A percentile compares a stretch with the other conserved stretches of the same genome.
Conservation (phyloP, 73 alveolate species). For the Paramecium pentaurelia region DNA sequence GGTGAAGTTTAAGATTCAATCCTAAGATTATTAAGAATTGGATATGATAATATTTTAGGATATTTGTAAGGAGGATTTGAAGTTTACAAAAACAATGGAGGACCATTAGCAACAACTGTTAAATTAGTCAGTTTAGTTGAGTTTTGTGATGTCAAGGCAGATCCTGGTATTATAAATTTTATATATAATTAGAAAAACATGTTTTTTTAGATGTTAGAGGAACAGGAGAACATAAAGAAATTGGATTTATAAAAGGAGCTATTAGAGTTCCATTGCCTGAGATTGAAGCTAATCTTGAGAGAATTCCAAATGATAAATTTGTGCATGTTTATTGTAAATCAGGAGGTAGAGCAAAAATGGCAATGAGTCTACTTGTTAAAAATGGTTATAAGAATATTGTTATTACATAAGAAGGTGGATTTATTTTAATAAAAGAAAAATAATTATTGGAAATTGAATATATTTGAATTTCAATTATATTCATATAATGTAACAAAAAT, state of each 20-base stretch:
- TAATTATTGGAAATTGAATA: background rate
- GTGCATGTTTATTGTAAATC: slow-evolving; percentile 52
- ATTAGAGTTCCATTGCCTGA: slow-evolving; percentile 47
- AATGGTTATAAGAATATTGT: slow-evolving; percentile 6
- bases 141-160: background rate
- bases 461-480: background rate
- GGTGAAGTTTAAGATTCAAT: slow-evolving; percentile 58
- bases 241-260: slow-evolving; percentile 46
- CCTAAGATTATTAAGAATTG: slow-evolving; percentile 62
- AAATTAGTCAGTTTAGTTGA: background rate
- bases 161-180: background rate
- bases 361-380: background rate
- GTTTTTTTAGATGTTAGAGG: background rate
- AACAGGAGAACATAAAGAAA: slow-evolving; percentile 11
- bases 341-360: slow-evolving; percentile 53
- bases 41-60: slow-evolving; percentile 60
- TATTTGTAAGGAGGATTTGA: slow-evolving; percentile 64
- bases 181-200: background rate
- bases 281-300: background rate
- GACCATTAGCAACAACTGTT: slow-evolving; percentile 2
- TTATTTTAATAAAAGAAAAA: background rate
- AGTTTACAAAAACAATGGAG: slow-evolving; percentile 33
- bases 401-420: slow-evolving; percentile 21
- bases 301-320: slow-evolving; percentile 42
- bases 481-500: too few species aligned